Evolutionary conservation across 2,329 filamentous ascomycete genomes (phyloP).

Genomic region (Beauveria scarabaeidicola): DNA sequence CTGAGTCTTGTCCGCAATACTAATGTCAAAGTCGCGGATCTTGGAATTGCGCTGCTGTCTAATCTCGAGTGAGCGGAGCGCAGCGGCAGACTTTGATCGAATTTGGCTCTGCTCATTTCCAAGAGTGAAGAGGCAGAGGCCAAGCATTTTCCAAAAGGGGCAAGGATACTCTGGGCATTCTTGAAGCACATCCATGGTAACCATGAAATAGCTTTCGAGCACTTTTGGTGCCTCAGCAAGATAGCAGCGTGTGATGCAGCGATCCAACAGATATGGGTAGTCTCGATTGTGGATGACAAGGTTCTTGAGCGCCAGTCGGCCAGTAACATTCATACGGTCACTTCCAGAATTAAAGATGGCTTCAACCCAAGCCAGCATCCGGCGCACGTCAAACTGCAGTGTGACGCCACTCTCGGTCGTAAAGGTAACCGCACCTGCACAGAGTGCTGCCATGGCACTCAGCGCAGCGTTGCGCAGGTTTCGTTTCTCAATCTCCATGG

Average conservation of each 20-base stretch:
- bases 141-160: conserved; percentile 84
- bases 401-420: conserved; percentile 81
- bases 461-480: conserved; percentile 84
- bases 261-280: conserved; percentile 74
- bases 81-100: conserved; percentile 73
- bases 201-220: conserved; percentile 89
- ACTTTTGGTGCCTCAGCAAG: conserved; percentile 71
- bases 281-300: conserved; percentile 86
- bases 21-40: conserved; percentile 95
- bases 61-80: conserved; percentile 75
- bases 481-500: conserved; percentile 94
- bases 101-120: conserved; percentile 88
- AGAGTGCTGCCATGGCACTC: conserved; percentile 91
- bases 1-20: conserved; percentile 95
- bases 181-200: conserved; percentile 78
- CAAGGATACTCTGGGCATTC: conserved; percentile 75
- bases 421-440: conserved; percentile 75
- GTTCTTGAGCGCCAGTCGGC: conserved; percentile 79
- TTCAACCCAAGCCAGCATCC: conserved; percentile 93
- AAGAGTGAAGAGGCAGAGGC: conserved; percentile 81
- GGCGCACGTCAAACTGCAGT: conserved; percentile 82
- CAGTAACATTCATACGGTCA: conserved; percentile 85
- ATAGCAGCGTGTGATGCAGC: conserved; percentile 89
- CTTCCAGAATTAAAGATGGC: conserved; percentile 88
- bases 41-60: conserved; percentile 73